These are phyloP conservation scores for Petasospora rhodanensis DNA, from an alignment of 1,139 yeast species.

Conservation along the genomic window DNA sequence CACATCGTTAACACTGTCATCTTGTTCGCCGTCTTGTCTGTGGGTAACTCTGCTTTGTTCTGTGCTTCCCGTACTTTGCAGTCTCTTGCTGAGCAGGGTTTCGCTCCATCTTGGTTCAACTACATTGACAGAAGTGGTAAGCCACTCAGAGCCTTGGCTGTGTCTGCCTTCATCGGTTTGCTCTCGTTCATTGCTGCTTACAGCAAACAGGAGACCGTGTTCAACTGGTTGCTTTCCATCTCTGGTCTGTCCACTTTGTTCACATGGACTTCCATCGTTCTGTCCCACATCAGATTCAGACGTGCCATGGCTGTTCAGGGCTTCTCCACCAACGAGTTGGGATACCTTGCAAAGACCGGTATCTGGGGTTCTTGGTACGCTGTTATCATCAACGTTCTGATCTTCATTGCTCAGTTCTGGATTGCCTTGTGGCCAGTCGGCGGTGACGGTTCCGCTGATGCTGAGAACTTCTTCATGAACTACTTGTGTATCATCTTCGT, in stretches of 20 bases:
- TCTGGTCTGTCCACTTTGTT: conserved; percentile 82
- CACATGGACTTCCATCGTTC: conserved; percentile 78
- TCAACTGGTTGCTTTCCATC: conserved; percentile 76
- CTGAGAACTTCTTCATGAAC: conserved; percentile 46
- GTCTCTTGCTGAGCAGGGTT: conserved; percentile 54
- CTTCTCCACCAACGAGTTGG: conserved; percentile 59
- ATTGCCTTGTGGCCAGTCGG: conserved; percentile 70
- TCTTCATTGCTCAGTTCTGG: conserved; percentile 80
- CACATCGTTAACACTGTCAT: conserved; percentile 74
- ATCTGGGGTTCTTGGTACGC: conserved; percentile 67
- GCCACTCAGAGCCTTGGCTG: conserved; percentile 48
- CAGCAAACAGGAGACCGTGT: conserved; percentile 57
- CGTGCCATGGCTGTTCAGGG: conserved; percentile 65
- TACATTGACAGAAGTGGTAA: conserved; percentile 57
- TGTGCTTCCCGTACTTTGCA: conserved; percentile 56
- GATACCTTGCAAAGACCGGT: conserved; percentile 69
- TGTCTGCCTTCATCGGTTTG: conserved; percentile 46
- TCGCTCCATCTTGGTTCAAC: conserved; percentile 55
- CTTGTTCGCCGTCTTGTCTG: conserved; percentile 61
- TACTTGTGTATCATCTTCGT: conserved; percentile 54
- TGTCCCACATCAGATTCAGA: conserved; percentile 78
- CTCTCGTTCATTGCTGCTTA: conserved; percentile 51
- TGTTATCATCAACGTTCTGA: conserved; percentile 51
- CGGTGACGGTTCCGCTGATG: conserved; percentile 38
- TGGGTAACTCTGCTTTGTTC: conserved; percentile 72